phyloP scores from a whole-genome alignment of 352 stramenopile species.

The Blastocystis hominis region DNA sequence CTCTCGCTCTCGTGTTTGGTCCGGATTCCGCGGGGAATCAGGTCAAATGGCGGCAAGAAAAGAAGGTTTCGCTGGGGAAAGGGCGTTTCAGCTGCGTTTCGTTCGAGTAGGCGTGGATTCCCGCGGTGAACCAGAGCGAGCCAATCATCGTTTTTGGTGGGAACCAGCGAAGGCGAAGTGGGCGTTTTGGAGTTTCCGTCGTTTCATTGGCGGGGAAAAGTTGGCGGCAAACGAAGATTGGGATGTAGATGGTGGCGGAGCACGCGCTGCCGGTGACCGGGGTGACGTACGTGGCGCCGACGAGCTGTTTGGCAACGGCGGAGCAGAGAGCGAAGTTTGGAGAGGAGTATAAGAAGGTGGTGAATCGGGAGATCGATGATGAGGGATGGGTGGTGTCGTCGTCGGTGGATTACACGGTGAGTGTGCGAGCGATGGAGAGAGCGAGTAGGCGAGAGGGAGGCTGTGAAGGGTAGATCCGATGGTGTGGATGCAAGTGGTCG shows the following conservation, averaged over 20 bases:
- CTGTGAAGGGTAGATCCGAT: background rate
- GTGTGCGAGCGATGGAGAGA: background rate
- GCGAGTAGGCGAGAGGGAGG: background rate
- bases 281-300: background rate
- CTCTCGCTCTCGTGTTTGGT: background rate
- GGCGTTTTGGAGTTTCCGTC: background rate
- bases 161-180: conserved; percentile 29
- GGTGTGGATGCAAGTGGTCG: background rate
- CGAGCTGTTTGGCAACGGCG: background rate
- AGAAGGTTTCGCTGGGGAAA: background rate
- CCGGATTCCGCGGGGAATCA: background rate
- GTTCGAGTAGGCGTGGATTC: background rate
- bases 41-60: background rate
- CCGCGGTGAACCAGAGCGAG: background rate
- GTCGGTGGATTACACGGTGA: conserved; percentile 47
- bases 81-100: background rate
- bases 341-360: background rate
- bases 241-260: background rate
- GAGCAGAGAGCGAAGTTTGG: background rate
- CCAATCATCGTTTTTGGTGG: background rate
- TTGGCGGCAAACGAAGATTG: background rate
- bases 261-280: conserved; percentile 7
- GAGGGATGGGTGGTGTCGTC: conserved; percentile 17
- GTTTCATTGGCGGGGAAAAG: background rate
- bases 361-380: background rate